Percentiles rank a stretch among this genome's conserved stretches.
Evolutionary conservation across 352 stramenopile genomes (phyloP).

Genomic region (Phytophthora parvispora): DNA sequence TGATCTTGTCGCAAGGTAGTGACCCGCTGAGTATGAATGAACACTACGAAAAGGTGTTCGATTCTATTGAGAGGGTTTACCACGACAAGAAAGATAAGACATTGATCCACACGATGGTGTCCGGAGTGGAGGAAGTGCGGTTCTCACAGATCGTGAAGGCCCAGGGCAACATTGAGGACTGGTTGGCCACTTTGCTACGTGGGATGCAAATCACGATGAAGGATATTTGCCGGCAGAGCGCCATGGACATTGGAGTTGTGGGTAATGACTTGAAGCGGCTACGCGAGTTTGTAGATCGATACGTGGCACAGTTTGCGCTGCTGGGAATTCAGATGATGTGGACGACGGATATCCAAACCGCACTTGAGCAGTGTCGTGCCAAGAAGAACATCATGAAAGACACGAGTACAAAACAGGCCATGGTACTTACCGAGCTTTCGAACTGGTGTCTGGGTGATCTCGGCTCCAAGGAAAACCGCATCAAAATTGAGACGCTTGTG

Average conservation of each 20-base stretch:
- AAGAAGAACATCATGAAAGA: slow-evolving; percentile 99
- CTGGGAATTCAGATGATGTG: slow-evolving; percentile 98
- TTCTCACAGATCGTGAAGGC: slow-evolving; percentile 97
- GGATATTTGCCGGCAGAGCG: slow-evolving; percentile 96
- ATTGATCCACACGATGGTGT: slow-evolving; percentile 95
- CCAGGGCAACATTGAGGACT: slow-evolving; percentile 99
- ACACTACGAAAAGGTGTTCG: slow-evolving; percentile 99
- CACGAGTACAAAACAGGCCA: slow-evolving; percentile 95
- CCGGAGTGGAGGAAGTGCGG: slow-evolving; percentile 95
- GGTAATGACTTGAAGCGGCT: slow-evolving; percentile 94
- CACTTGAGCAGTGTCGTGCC: slow-evolving; percentile 95
- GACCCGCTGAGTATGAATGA: slow-evolving; percentile 99
- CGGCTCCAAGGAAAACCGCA: slow-evolving; percentile 97
- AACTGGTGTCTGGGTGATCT: slow-evolving; percentile 98
- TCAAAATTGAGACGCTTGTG: slow-evolving; percentile 98
- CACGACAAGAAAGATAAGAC: slow-evolving; percentile 99
- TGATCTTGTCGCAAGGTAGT: slow-evolving; percentile 98
- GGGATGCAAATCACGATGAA: slow-evolving; percentile 99
- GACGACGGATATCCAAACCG: slow-evolving; percentile 96
- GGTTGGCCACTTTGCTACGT: slow-evolving; percentile 96
- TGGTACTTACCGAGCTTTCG: slow-evolving; percentile 95
- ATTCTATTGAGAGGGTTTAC: slow-evolving; percentile 98
- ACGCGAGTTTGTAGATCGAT: slow-evolving; percentile 95
- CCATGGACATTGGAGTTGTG: slow-evolving; percentile 93
- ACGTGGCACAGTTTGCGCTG: slow-evolving; percentile 96